Evolutionary conservation across 306 rosid genomes (phyloP).

Genomic region (Sophora flavescens): DNA sequence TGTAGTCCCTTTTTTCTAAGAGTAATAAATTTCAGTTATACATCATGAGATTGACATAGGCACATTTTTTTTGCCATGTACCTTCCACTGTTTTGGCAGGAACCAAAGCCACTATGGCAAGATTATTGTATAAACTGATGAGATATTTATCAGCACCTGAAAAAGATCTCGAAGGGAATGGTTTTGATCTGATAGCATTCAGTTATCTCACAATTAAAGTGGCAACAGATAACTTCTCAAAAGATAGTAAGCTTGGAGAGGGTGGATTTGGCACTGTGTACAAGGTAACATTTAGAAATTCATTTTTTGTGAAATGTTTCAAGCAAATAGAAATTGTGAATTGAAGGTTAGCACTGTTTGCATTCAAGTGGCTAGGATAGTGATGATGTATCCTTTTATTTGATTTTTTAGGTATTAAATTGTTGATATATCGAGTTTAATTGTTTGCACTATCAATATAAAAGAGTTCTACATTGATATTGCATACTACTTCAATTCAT

Average conservation of each 20-base stretch:
- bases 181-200: constrained; percentile 50
- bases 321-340: too few species aligned
- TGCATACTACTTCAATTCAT: too few species aligned
- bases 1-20: background rate
- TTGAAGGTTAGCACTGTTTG: background rate
- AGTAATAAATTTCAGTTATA: constrained; percentile 1
- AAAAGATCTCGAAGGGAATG: constrained; percentile 30
- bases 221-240: constrained; percentile 66
- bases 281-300: constrained; percentile 53
- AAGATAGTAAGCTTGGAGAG: constrained; percentile 57
- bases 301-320: background rate
- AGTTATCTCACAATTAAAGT: constrained; percentile 50
- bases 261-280: constrained; percentile 66
- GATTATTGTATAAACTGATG: constrained; percentile 29
- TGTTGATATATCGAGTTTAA: background rate
- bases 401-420: constrained; percentile 6
- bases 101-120: constrained; percentile 1
- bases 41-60: background rate
- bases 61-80: background rate
- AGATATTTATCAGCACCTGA: constrained; percentile 39
- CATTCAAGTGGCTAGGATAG: constrained; percentile 7
- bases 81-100: constrained; percentile 31
- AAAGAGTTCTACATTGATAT: too few species aligned
- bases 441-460: too few species aligned
- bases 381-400: background rate